Evolutionary conservation across 306 rosid species (phyloP), one percentile per base, ranked within the genome.

Genomic region (Echinosophora koreensis): DNA sequence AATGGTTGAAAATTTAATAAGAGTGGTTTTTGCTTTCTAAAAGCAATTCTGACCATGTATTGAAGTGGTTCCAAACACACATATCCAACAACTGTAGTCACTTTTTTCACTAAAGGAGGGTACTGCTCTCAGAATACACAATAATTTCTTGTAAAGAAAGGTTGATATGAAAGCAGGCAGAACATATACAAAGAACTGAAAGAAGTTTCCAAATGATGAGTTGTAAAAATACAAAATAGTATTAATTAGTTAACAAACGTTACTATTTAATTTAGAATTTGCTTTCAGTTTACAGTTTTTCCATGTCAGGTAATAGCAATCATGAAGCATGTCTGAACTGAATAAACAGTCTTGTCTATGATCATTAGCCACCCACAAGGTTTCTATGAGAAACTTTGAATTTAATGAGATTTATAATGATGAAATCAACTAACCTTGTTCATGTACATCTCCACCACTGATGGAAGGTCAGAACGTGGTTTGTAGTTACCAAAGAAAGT

Each of bases 391-490:
- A 13, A 47, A 47, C 3, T 47, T 47, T 11, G 16, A 47, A 47
- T 12, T 13, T 46, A 46, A 3, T 46, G 51, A 46, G 15, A 47
- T 38, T 38, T 9, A 38, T 14, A 5, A 76, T 63, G 28, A 50
- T 52, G 56, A 37, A 14, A 51, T 34, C 8, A 15, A 63, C 63
- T 34, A 63, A 64, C 64, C 79, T 74, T 73, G 47, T 73, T 73
- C 69, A 73, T 73, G 69, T 73, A 74, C 78, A 74, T 74, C 35
- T 74, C 71, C 71, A 75, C 79, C 71, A 75, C 79, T 2, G 71
- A 63, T 75, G 63, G 79, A 5, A 75, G 79, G n/a, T 75, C 71
- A 49, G 79, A 75, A 35, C 79, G 79, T 5, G 79, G 71, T 39
- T 75, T 75, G 35, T 75, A 75, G 71, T 75, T 75, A 9, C 79